Conservation (phyloP, 2,329 filamentous ascomycete genomes). For the Fusarium sp. region DNA sequence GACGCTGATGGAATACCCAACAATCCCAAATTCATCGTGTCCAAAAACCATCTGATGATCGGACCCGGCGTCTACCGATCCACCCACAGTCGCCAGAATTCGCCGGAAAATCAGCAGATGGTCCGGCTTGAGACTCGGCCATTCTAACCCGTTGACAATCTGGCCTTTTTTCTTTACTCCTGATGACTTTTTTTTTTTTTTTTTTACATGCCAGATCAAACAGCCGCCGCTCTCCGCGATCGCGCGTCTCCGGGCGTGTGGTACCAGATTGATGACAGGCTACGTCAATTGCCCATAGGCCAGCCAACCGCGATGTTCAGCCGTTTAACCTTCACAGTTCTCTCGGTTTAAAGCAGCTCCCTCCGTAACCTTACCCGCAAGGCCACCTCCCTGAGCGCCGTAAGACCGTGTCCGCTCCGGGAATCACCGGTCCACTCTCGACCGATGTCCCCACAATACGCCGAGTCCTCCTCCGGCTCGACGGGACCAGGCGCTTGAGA, state of each 20-base stretch:
- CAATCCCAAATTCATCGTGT: neutral
- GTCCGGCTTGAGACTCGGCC: conserved; percentile 3
- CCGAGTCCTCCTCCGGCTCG: neutral
- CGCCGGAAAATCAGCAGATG: conserved; percentile 31
- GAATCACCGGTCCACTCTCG: neutral
- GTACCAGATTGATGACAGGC: neutral
- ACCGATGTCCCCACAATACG: neutral
- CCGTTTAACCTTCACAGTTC: too few relatives aligned
- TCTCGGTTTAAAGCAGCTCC: neutral
- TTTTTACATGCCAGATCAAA: neutral
- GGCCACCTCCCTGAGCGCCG: neutral
- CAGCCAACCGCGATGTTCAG: neutral
- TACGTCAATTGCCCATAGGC: neutral
- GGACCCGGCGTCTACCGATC: conserved; percentile 33
- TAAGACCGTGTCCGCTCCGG: neutral
- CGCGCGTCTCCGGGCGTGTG: neutral
- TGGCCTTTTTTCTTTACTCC: neutral
- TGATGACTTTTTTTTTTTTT: neutral
- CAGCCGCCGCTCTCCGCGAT: neutral
- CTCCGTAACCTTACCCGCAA: neutral
- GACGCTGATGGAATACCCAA: neutral
- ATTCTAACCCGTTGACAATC: neutral
- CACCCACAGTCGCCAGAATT: conserved; percentile 3
- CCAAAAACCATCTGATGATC: conserved; percentile 23
- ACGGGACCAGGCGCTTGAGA: neutral